Evolutionary conservation across 768 basidiomycete species (phyloP).

Genomic region (Boletus huronensis): DNA sequence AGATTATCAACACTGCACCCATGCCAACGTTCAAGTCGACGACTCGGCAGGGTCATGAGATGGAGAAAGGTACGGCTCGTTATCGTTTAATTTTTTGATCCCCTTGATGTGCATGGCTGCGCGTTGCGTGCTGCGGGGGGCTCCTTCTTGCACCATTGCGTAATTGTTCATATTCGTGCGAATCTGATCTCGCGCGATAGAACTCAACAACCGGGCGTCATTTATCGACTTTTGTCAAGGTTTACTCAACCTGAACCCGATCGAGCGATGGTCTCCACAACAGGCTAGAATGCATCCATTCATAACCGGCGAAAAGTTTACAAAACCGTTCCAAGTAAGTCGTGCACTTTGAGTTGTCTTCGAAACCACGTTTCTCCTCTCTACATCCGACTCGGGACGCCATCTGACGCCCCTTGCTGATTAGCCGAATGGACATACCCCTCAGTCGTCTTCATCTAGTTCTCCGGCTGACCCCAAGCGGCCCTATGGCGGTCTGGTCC

Average conservation of each 20-base stretch:
- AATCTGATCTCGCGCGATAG: slow-evolving; percentile 41
- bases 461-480: slow-evolving; percentile 65
- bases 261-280: slow-evolving; percentile 95
- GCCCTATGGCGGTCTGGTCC: slow-evolving; percentile 90
- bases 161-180: slow-evolving; percentile 6
- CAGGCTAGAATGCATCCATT: slow-evolving; percentile 96
- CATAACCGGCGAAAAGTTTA: slow-evolving; percentile 96
- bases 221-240: slow-evolving; percentile 99
- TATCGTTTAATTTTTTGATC: background rate
- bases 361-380: background rate
- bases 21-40: slow-evolving; percentile 81
- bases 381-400: slow-evolving; percentile 1
- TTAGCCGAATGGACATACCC: slow-evolving; percentile 51
- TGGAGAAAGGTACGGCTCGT: slow-evolving; percentile 75
- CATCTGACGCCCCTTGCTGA: slow-evolving; percentile 3
- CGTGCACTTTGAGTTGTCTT: background rate
- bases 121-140: background rate
- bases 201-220: slow-evolving; percentile 88
- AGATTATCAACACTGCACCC: slow-evolving; percentile 96
- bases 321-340: slow-evolving; percentile 78
- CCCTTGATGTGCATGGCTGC: background rate
- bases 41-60: slow-evolving; percentile 66
- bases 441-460: slow-evolving; percentile 31
- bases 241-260: slow-evolving; percentile 88
- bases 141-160: slow-evolving; percentile 2